Base-by-base conservation (phyloP, 73 alveolate species). In the Urostyla sp. region DNA sequence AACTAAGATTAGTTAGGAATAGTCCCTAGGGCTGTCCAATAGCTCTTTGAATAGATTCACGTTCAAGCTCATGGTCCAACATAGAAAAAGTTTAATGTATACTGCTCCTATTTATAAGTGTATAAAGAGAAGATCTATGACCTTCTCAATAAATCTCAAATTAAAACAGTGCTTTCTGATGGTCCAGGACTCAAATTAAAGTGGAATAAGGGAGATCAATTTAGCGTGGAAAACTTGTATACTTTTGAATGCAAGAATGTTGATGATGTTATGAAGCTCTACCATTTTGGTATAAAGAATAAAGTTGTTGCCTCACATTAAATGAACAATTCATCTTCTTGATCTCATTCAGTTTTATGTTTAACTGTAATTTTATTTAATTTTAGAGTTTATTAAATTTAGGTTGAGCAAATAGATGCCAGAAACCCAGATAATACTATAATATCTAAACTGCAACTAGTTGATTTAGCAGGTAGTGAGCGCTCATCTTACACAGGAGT, bases 401-500 rank as follows among this genome's bases (percentile, higher is more conserved):
- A n/a, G n/a, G n/a, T n/a, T n/a, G 94, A 94, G 49, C 82, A 92
- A 54, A 75, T 67, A 21, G 93, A 91, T 32, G 59, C 60, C 0
- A 80, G 80, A 28, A 92, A 92, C 46, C 92, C 91, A 31, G 97
- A 95, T 49, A 91, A 80, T 54, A 78, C 81, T 27, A 83, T 84
- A 32, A 88, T 63, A 40, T 86, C 97, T 16, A 95, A 95, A 72
- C 78, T 95, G 75, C 78, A 94, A 57, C 73, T 95, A 45, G 98
- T 95, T 0, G 99, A 95, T 87, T 84, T 95, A 50, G 99, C 99
- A 20, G 99, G 99, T 26, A 91, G 98, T 80, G 99, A 95, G 59
- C 72, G 98, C 45, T 88, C 90, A 24, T 87, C 97, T 23, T 32
- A 75, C 20, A 95, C 97, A 43, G 97, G 96, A 35, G 93, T 93